These are phyloP conservation scores for Hortiboletus campestris DNA, from an alignment of 768 basidiomycete species.

Conservation along the genomic window DNA sequence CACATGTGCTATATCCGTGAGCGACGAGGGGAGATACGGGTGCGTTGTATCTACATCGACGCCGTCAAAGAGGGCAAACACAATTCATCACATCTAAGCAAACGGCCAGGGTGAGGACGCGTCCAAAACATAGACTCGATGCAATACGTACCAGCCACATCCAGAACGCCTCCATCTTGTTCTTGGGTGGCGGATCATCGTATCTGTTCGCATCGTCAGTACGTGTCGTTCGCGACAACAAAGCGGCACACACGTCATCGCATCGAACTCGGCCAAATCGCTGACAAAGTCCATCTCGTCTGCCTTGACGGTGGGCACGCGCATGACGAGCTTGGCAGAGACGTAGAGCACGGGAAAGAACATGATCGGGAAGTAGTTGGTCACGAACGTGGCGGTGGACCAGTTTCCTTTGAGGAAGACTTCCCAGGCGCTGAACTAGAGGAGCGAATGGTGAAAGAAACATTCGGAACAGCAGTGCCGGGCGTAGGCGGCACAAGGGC, in stretches of 20 bases:
- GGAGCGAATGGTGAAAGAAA: slow-evolving; percentile 8
- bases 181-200: slow-evolving; percentile 31
- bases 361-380: slow-evolving; percentile 41
- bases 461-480: too few species aligned
- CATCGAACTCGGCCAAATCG: slow-evolving; percentile 29
- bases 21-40: too few species aligned
- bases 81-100: slow-evolving; percentile 1
- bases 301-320: slow-evolving; percentile 2
- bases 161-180: slow-evolving; percentile 29
- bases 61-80: too few species aligned
- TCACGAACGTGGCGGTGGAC: slow-evolving; percentile 40
- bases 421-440: slow-evolving; percentile 39
- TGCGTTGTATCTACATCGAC: too few species aligned
- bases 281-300: slow-evolving; percentile 30
- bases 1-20: too few species aligned
- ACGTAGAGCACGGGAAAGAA: slow-evolving; percentile 50
- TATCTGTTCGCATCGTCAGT: slow-evolving; percentile 8
- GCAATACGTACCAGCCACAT: slow-evolving; percentile 24
- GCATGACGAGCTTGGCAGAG: slow-evolving; percentile 22
- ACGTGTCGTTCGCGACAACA: too few species aligned
- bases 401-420: slow-evolving; percentile 43
- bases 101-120: neutral
- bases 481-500: neutral
- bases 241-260: slow-evolving; percentile 21
- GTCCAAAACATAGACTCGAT: too few species aligned